Evolutionary conservation across 331 rosid genomes (phyloP).

Genomic region (Telfairia occidentalis): DNA sequence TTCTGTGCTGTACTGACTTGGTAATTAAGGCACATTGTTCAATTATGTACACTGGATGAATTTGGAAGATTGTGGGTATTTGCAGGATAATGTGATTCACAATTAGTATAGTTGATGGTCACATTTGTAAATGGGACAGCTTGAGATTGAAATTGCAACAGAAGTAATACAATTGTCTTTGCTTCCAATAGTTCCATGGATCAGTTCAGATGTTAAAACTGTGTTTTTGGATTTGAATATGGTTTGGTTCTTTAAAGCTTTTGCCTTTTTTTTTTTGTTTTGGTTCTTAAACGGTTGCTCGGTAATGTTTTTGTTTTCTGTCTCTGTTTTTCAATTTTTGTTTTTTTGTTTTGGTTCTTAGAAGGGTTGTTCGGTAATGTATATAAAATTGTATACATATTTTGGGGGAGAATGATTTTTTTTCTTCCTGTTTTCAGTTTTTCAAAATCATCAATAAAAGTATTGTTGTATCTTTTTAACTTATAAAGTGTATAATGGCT

Average conservation of each 20-base stretch:
- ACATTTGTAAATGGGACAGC: neutral
- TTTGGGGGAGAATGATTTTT: too few relatives aligned
- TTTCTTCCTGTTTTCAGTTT: too few relatives aligned
- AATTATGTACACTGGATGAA: neutral
- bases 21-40: conserved; percentile 21
- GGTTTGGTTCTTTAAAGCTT: neutral
- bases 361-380: too few relatives aligned
- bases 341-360: too few relatives aligned
- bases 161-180: neutral
- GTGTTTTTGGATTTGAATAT: neutral
- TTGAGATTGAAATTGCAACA: neutral
- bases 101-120: neutral
- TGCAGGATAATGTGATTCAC: neutral
- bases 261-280: neutral
- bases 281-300: too few relatives aligned
- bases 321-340: too few relatives aligned
- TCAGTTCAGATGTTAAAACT: neutral
- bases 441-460: too few relatives aligned
- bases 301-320: too few relatives aligned
- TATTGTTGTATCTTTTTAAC: too few relatives aligned
- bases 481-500: too few relatives aligned
- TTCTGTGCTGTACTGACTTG: conserved; percentile 19
- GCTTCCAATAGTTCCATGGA: neutral
- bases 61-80: neutral
- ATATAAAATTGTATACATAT: too few relatives aligned